A percentile compares a stretch with the other conserved stretches of the same genome.
Evolutionary conservation across 1,139 yeast genomes (phyloP).

Genomic region (Yamadazyma membranifaciens): DNA sequence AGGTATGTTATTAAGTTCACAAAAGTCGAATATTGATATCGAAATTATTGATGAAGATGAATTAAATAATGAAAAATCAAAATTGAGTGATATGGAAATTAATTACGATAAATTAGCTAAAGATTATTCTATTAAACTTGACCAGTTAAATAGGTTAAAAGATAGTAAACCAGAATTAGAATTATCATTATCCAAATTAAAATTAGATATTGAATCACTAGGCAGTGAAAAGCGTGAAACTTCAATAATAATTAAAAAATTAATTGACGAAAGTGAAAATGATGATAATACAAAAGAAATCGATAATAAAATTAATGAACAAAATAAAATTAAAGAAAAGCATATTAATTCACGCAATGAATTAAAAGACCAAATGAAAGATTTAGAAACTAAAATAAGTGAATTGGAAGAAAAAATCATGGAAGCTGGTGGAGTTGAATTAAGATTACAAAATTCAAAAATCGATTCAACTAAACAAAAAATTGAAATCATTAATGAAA

Average conservation of each 20-base stretch:
- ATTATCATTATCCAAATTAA: slow-evolving; percentile 54
- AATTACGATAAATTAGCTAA: slow-evolving; percentile 51
- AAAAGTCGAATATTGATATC: slow-evolving; percentile 18
- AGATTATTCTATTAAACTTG: slow-evolving; percentile 59
- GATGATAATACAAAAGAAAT: slow-evolving; percentile 32
- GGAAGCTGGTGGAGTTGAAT: slow-evolving; percentile 88
- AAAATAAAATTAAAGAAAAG: slow-evolving; percentile 38
- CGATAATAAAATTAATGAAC: slow-evolving; percentile 33
- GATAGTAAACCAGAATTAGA: slow-evolving; percentile 75
- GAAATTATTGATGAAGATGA: slow-evolving; percentile 51
- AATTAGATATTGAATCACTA: slow-evolving; percentile 66
- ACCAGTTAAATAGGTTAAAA: slow-evolving; percentile 54
- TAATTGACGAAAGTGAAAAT: slow-evolving; percentile 37
- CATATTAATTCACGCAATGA: slow-evolving; percentile 16
- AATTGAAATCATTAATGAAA: slow-evolving; percentile 59
- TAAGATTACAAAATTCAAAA: slow-evolving; percentile 76
- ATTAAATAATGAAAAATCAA: slow-evolving; percentile 53
- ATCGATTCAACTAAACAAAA: slow-evolving; percentile 76
- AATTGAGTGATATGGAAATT: slow-evolving; percentile 54
- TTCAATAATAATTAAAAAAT: slow-evolving; percentile 29
- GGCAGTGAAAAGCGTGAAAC: slow-evolving; percentile 48
- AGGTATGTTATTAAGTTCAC: slow-evolving; percentile 52
- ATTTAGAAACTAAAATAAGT: slow-evolving; percentile 57
- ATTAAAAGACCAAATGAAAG: slow-evolving; percentile 55
- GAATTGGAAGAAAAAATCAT: slow-evolving; percentile 72